These are phyloP conservation scores for Penicillium hesseltinei DNA, from an alignment of 2,329 filamentous ascomycete genomes.

Conservation along the genomic window DNA sequence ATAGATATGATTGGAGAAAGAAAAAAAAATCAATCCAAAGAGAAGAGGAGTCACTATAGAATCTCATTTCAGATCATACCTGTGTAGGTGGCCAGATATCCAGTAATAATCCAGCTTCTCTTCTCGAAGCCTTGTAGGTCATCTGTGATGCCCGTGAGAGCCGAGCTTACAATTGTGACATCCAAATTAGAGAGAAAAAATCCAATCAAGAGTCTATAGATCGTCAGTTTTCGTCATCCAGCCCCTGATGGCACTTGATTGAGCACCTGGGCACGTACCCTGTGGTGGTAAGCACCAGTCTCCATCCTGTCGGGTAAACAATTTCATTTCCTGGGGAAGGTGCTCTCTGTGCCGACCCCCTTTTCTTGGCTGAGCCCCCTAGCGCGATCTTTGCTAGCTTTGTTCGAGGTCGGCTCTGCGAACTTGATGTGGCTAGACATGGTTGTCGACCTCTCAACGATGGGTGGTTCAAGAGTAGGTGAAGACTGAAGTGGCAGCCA, in stretches of 20 bases:
- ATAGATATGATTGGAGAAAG: not conserved
- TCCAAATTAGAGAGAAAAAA: constrained; percentile 36
- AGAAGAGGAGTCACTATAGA: not conserved
- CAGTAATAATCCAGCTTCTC: constrained; percentile 38
- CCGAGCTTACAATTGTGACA: constrained; percentile 37
- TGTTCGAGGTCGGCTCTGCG: constrained; percentile 19
- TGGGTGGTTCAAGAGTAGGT: constrained; percentile 15
- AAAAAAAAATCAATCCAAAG: not conserved
- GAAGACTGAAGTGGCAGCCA: constrained; percentile 16
- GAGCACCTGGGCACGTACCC: constrained; percentile 12
- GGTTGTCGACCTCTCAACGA: constrained; percentile 11
- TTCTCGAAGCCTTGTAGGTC: constrained; percentile 33
- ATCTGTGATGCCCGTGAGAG: constrained; percentile 36
- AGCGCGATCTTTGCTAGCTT: constrained; percentile 1
- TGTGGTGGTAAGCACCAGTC: constrained; percentile 21
- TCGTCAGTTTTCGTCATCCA: not conserved
- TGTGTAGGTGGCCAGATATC: constrained; percentile 36
- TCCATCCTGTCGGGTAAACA: constrained; percentile 26
- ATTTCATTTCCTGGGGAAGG: constrained; percentile 25
- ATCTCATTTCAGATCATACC: constrained; percentile 20
- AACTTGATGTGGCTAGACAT: constrained; percentile 25
- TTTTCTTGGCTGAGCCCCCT: constrained; percentile 17
- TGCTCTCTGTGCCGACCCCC: constrained; percentile 20
- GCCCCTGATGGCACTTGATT: not conserved
- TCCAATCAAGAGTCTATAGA: constrained; percentile 25